Conservation (phyloP, 2,329 filamentous ascomycete genomes). For the Phaeosphaeriaceae sp. region DNA sequence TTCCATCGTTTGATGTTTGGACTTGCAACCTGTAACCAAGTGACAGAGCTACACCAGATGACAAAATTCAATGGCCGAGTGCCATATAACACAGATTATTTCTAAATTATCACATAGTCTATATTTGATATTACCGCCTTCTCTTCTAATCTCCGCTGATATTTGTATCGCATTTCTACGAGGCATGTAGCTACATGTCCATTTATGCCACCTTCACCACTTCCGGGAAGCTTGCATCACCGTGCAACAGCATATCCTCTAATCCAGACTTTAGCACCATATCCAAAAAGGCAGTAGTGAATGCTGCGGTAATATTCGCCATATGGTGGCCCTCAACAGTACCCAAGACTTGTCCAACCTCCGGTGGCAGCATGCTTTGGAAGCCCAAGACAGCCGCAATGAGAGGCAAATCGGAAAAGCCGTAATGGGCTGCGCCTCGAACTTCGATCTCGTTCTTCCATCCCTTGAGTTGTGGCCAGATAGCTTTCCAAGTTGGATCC, state of each 20-base stretch:
- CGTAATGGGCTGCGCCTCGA: slow-evolving; percentile 31
- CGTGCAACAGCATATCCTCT: not conserved
- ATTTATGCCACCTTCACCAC: slow-evolving; percentile 16
- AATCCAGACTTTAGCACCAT: slow-evolving; percentile 22
- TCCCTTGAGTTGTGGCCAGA: slow-evolving; percentile 27
- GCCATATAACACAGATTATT: no score
- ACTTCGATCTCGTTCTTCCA: slow-evolving; percentile 40
- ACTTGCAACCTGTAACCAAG: no score
- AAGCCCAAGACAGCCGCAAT: slow-evolving; percentile 22
- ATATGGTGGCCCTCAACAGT: slow-evolving; percentile 27
- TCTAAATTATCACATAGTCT: no score
- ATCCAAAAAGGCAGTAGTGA: slow-evolving; percentile 28
- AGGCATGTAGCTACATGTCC: no score
- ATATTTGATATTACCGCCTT: no score
- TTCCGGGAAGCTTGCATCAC: slow-evolving; percentile 19
- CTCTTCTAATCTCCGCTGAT: no score
- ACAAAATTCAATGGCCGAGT: no score
- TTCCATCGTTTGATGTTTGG: no score
- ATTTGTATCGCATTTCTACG: no score
- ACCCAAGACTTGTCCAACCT: slow-evolving; percentile 28
- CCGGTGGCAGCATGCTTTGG: slow-evolving; percentile 19
- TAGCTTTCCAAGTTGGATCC: slow-evolving; percentile 33
- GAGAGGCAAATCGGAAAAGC: slow-evolving; percentile 35
- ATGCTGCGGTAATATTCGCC: slow-evolving; percentile 26
- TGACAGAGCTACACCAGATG: no score